Evolutionary conservation across 1,139 yeast species (phyloP).

Genomic region (Kodamaea sp.): DNA sequence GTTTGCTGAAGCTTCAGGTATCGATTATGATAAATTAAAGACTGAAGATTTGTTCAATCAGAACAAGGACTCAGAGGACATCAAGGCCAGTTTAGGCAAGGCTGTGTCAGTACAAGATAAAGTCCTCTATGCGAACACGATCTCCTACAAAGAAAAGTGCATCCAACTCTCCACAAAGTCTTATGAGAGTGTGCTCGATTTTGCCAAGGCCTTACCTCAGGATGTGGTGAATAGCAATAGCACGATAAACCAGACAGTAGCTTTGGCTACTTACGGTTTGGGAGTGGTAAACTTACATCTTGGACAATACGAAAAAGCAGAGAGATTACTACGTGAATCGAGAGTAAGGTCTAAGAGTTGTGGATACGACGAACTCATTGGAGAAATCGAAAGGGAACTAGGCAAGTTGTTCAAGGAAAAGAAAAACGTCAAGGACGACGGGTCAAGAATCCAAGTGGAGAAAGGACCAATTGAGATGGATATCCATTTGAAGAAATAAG

Average conservation of each 20-base stretch:
- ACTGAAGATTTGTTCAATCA: conserved; percentile 11
- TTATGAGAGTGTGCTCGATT: conserved; percentile 56
- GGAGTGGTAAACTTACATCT: conserved; percentile 75
- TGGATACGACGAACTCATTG: conserved; percentile 62
- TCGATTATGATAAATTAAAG: conserved; percentile 25
- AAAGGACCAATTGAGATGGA: conserved; percentile 13
- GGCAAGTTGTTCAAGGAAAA: conserved; percentile 62
- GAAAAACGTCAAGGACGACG: conserved; percentile 19
- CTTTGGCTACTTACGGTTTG: conserved; percentile 79
- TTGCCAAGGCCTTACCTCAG: conserved; percentile 52
- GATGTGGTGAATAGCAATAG: conserved; percentile 21
- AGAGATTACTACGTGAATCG: conserved; percentile 65
- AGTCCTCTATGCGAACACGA: conserved; percentile 20
- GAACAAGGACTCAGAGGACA: conserved; percentile 10
- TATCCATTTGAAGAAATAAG: conserved; percentile 12
- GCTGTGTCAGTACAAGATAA: conserved; percentile 15
- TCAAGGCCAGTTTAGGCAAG: conserved; percentile 11
- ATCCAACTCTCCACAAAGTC: conserved; percentile 45
- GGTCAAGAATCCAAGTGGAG: not conserved
- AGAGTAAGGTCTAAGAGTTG: conserved; percentile 69
- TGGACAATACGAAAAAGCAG: conserved; percentile 57
- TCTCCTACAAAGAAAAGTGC: conserved; percentile 39
- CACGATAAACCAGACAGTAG: conserved; percentile 58
- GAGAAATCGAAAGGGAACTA: conserved; percentile 68
- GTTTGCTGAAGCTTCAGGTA: conserved; percentile 23